Conservation (phyloP, 2,329 filamentous ascomycete species). For the Graphilbum fragrans region DNA sequence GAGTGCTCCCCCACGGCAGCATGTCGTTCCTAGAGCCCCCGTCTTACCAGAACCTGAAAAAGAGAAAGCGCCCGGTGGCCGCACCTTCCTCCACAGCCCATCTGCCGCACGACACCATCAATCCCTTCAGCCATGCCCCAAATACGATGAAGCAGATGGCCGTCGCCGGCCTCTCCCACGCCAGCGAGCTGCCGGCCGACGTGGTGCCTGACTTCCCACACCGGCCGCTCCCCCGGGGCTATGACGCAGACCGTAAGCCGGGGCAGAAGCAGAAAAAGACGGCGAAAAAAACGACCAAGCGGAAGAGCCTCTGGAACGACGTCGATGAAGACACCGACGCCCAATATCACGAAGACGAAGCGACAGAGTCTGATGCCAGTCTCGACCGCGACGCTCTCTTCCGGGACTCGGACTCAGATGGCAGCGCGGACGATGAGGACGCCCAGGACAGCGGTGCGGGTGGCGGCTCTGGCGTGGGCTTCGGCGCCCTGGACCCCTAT, state of each 20-base stretch:
- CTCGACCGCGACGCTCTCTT: too few relatives aligned
- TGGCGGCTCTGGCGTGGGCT: not conserved
- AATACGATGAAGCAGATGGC: conserved; percentile 38
- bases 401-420: too few relatives aligned
- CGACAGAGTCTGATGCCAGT: too few relatives aligned
- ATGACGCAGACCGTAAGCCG: not conserved
- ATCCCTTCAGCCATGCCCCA: conserved; percentile 43
- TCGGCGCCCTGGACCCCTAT: not conserved
- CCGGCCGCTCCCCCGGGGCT: conserved; percentile 19
- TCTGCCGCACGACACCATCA: conserved; percentile 27
- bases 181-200: conserved; percentile 27
- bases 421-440: not conserved
- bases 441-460: not conserved
- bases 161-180: conserved; percentile 37
- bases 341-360: not conserved
- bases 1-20: not conserved
- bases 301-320: not conserved
- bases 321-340: not conserved
- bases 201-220: conserved; percentile 38
- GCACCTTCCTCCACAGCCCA: conserved; percentile 6
- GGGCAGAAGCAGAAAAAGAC: not conserved
- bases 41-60: conserved; percentile 14
- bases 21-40: conserved; percentile 10
- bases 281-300: not conserved
- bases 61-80: conserved; percentile 18